Evolutionary conservation across 2,329 filamentous ascomycete species (phyloP), one percentile per base, ranked within the genome.

Genomic region (Madurella mycetomatis): DNA sequence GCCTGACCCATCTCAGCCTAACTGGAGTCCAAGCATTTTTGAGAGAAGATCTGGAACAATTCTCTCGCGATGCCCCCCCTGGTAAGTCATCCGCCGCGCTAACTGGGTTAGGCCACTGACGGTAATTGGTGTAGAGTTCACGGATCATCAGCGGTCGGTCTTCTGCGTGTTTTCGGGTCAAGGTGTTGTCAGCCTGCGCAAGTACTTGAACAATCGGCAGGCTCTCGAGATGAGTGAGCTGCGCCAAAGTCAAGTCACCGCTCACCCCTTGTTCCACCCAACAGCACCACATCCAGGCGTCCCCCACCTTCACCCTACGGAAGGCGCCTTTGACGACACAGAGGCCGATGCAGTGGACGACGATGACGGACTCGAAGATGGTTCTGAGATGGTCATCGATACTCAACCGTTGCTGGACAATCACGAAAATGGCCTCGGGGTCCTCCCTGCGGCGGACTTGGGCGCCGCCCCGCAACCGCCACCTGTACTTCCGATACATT

Each of bases 111-210:
- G 4, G 8, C 5, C 37, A 41, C 67, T 73, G 51, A 73, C 57
- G 18, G 11, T 12, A 1, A 5, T 7, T n/a, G 4, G 34, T 34
- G 8, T 53, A 85, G 94, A 97, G 71, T 99, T 99, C 69, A 97
- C 92, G 16, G 88, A 92, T 45, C 91, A 96, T 67, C 94, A 99
- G 70, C 85, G 94, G 59, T 87, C 92, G 49, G 90, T 97, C 8
- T 99, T 99, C 69, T 99, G 94, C 67, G 94, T 99, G 51, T 99
- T 99, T 70, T 96, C 92, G 1, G 92, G 94, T 5, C 80, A 83
- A 25, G 92, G 92, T 52, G 92, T 99, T 1, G 76, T 77, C 41
- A 82, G 83, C 41, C 82, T 99, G 25, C 86, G 92, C 41, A 80
- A 86, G 30, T 88, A 91, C 66, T 78, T 99, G 40, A 95, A 91